Conservation (phyloP, 139 green algal species). For the Chlamydomonas urium region DNA sequence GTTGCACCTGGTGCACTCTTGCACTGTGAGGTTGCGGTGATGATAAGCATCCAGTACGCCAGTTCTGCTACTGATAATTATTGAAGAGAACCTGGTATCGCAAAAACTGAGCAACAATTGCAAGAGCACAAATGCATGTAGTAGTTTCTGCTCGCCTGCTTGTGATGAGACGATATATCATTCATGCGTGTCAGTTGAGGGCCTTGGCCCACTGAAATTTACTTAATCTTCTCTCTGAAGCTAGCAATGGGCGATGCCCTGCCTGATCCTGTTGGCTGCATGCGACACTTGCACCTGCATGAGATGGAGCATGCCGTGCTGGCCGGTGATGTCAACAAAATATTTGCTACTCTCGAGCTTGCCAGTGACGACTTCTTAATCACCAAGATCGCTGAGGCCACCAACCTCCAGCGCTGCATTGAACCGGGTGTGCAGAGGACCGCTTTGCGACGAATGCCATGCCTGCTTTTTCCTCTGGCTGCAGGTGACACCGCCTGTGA, state of each 20-base stretch:
- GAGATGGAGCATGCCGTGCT: background rate
- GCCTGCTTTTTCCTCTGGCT: no score
- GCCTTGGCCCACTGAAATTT: slow-evolving; percentile 28
- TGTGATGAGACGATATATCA: slow-evolving; percentile 34
- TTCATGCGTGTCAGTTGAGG: slow-evolving; percentile 57
- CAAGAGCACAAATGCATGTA: background rate
- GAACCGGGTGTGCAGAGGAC: slow-evolving; percentile 1
- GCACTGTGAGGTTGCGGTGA: slow-evolving; percentile 21
- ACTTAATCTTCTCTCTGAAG: slow-evolving; percentile 55
- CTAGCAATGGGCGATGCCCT: background rate
- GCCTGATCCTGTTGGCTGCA: background rate
- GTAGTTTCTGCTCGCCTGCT: slow-evolving; percentile 14
- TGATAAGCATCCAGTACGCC: slow-evolving; percentile 37
- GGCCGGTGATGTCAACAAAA: slow-evolving; percentile 40
- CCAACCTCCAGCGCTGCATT: background rate
- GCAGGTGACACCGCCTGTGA: no score
- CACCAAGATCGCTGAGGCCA: slow-evolving; percentile 53
- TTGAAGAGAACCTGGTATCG: slow-evolving; percentile 13
- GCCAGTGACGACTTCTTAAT: slow-evolving; percentile 37
- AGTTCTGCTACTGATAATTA: slow-evolving; percentile 46
- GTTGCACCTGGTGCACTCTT: background rate
- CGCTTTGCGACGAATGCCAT: no score
- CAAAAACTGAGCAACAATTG: slow-evolving; percentile 11
- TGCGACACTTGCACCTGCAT: no score
- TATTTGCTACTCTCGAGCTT: slow-evolving; percentile 55